Evolutionary conservation across 345 rosid genomes (phyloP).

Genomic region (Durio zibethinus): DNA sequence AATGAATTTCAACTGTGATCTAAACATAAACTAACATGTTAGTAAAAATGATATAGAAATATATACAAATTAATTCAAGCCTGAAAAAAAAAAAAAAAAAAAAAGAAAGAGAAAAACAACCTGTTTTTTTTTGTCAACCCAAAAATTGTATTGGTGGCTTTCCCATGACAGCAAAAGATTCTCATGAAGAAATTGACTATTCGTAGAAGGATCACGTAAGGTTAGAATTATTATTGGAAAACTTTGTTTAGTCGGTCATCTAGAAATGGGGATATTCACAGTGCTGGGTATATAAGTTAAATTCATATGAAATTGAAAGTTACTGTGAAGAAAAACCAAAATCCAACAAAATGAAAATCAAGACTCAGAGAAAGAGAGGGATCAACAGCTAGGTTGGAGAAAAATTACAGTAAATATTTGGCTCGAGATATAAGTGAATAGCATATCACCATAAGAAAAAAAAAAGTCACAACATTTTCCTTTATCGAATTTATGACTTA

Average conservation of each 20-base stretch:
- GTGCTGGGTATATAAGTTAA: slow-evolving; percentile 7
- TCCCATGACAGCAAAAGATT: slow-evolving; percentile 39
- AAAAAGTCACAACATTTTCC: neutral
- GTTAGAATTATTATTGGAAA: slow-evolving; percentile 18
- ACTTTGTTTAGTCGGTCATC: slow-evolving; percentile 9
- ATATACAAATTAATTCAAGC: neutral
- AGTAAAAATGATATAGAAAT: neutral
- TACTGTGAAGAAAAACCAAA: neutral
- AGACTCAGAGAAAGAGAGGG: neutral
- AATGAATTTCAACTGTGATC: neutral
- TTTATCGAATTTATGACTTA: neutral
- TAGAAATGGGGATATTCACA: slow-evolving; percentile 4
- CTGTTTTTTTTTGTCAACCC: slow-evolving; percentile 33
- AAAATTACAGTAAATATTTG: neutral
- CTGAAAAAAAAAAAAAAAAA: neutral
- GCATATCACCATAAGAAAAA: neutral
- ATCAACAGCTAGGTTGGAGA: neutral
- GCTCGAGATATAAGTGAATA: neutral
- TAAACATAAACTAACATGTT: neutral
- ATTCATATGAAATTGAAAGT: neutral
- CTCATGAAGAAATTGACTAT: slow-evolving; percentile 42
- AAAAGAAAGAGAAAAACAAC: neutral
- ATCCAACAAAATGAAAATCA: neutral
- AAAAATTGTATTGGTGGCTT: slow-evolving; percentile 36
- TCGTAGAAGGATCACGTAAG: slow-evolving; percentile 28